Evolutionary conservation across 2,329 filamentous ascomycete species (phyloP), one percentile per base, ranked within the genome.

Genomic region (Fusarium udum): DNA sequence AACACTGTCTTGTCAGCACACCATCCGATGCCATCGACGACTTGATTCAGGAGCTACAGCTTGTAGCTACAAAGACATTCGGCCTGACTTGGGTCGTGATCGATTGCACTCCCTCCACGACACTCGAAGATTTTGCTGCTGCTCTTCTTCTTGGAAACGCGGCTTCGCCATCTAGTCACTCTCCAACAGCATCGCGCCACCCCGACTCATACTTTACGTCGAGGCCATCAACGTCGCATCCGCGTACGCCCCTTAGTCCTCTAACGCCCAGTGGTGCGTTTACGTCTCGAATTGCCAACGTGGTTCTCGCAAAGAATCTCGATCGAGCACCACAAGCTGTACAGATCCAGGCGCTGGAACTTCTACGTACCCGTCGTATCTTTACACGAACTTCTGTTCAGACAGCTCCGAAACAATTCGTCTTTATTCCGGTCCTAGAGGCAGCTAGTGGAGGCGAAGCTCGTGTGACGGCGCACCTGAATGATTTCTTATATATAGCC

Each of bases 1-100:
- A 97, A 81, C 95, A 98, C 82, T 97, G 94, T 83, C 91, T 98
- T 76, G 90, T 98, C 78, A 92, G 94, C 82, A 93, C 93, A 22
- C 88, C 91, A 6, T 80, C 84, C 9, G 84, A 88, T 40, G 84
- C 85, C 59, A 83, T 95, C 64, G 87, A 92, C 80, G 88, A 91
- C 73, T 85, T 97, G n/a, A 87, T 91, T 48, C 87, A 90, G 59
- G 94, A 97, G 81, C 85, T 97, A 28, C 88, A 89, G 71, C 84
- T 96, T 79, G 92, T 95, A 61, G 89, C 90, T 66, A 84, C 86
- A 24, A 89, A 89, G 71, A 91, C 91, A 6, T 98, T 98, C 79
- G 91, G 90, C 52, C 87, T 97, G 39, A 87, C 88, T 24, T 91
- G 89, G 76, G 88, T 88, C 61, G 86, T 95, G 43, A 83, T 98